These are phyloP conservation scores for Chrysophaeum taylorii DNA, from an alignment of 352 stramenopile species.

Conservation along the genomic window DNA sequence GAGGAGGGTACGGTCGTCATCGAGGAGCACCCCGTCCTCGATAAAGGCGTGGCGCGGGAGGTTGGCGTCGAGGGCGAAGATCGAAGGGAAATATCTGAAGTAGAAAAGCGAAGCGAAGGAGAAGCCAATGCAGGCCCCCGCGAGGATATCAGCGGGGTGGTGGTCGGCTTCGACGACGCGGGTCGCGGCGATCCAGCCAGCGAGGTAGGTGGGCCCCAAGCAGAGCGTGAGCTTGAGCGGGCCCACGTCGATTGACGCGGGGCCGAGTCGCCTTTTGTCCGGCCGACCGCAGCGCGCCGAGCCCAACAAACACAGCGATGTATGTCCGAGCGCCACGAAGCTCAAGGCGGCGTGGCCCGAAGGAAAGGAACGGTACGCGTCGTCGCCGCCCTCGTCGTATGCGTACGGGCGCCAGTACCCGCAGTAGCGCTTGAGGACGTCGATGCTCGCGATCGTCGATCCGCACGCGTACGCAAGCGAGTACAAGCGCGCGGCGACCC, in stretches of 20 bases:
- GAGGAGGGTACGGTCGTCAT: too few species aligned
- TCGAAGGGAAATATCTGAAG: background rate
- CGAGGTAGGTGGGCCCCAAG: background rate
- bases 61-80: background rate
- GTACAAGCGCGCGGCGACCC: background rate
- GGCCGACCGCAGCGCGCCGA: background rate
- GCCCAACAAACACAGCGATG: background rate
- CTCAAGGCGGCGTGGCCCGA: constrained; percentile 1
- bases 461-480: background rate
- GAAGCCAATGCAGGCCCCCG: background rate
- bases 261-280: background rate
- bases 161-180: background rate
- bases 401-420: constrained; percentile 15
- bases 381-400: constrained; percentile 12
- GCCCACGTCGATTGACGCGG: background rate
- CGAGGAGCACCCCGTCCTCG: too few species aligned
- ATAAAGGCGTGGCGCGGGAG: background rate
- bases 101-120: background rate
- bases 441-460: background rate
- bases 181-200: background rate
- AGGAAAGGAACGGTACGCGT: constrained; percentile 4
- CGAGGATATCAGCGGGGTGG: background rate
- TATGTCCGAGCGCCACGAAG: background rate
- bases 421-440: constrained; percentile 10
- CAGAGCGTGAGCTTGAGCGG: background rate